These are phyloP conservation scores for Volvox reticuliferus DNA, from an alignment of 139 green algal genomes.

Conservation along the genomic window DNA sequence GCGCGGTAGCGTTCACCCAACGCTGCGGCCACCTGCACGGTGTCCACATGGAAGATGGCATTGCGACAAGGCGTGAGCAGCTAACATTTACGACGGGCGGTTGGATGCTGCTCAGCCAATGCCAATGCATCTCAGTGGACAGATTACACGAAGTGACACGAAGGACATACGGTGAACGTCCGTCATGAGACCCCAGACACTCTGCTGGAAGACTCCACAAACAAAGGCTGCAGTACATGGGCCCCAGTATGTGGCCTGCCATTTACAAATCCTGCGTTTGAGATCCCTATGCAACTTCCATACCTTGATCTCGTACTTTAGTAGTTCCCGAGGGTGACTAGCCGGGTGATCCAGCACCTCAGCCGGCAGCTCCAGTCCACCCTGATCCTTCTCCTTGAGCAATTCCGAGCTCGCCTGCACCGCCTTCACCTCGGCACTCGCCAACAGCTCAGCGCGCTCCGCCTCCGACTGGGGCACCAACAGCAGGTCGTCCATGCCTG, in stretches of 20 bases:
- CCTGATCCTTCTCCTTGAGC: background rate
- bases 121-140: too few species aligned
- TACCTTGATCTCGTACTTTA: conserved; percentile 24
- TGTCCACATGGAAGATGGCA: background rate
- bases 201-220: too few species aligned
- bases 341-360: conserved; percentile 12
- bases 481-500: conserved; percentile 91
- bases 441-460: conserved; percentile 38
- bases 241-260: too few species aligned
- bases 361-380: background rate
- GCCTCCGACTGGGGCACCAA: conserved; percentile 60
- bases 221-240: too few species aligned
- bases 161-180: too few species aligned
- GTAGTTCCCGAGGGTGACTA: conserved; percentile 24
- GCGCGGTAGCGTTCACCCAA: conserved; percentile 75
- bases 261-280: too few species aligned
- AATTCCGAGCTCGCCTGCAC: conserved; percentile 21
- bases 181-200: too few species aligned
- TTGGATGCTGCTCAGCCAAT: too few species aligned
- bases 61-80: too few species aligned
- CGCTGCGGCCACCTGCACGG: conserved; percentile 48
- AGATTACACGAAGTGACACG: too few species aligned
- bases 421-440: background rate
- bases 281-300: background rate
- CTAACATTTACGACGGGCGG: too few species aligned